These are phyloP conservation scores for Cryptosporidium viatorum DNA, from an alignment of 169 alveolate species.

Conservation along the genomic window DNA sequence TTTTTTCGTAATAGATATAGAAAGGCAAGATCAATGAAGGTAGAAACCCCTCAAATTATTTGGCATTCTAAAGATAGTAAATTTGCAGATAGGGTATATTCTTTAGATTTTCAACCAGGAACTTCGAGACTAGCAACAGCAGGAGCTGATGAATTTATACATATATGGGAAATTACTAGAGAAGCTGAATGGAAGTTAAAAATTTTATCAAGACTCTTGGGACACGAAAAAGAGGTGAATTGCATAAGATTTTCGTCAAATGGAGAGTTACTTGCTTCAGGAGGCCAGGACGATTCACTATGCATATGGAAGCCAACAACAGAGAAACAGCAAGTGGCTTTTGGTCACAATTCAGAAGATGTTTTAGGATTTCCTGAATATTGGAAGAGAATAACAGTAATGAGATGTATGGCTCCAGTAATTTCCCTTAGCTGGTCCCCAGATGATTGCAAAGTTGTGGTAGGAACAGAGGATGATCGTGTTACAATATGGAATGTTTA, in stretches of 20 bases:
- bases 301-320: conserved; percentile 68
- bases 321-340: conserved; percentile 49
- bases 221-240: conserved; percentile 90
- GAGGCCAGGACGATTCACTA: conserved; percentile 87
- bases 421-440: conserved; percentile 72
- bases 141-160: conserved; percentile 92
- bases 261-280: conserved; percentile 88
- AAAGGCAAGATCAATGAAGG: conserved; percentile 28
- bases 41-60: conserved; percentile 85
- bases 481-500: conserved; percentile 64
- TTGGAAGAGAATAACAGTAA: conserved; percentile 71
- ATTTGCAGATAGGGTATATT: conserved; percentile 89
- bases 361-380: conserved; percentile 69
- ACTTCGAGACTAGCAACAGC: conserved; percentile 87
- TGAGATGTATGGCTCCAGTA: conserved; percentile 73
- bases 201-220: conserved; percentile 85
- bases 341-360: conserved; percentile 71
- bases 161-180: conserved; percentile 86
- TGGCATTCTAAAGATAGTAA: conserved; percentile 93
- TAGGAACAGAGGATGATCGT: conserved; percentile 72
- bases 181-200: conserved; percentile 84
- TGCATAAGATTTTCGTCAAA: conserved; percentile 88
- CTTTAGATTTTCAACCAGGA: conserved; percentile 89
- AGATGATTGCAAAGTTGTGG: conserved; percentile 48
- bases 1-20: background rate